phyloP scores from a whole-genome alignment of 129 eudicot genomes.

The Centrapalus pauciflorus region DNA sequence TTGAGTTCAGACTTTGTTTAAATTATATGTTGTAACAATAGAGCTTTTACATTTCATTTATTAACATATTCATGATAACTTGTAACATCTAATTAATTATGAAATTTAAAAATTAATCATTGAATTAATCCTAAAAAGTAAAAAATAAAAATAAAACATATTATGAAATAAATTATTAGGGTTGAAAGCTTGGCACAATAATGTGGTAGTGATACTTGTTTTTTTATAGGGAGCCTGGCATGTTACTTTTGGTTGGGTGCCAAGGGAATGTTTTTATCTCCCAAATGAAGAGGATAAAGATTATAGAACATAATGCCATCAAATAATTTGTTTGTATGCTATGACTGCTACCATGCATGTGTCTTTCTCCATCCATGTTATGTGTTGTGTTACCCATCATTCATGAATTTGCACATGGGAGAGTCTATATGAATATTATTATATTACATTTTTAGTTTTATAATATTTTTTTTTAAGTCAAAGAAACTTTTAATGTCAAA shows the following conservation, averaged over 20 bases:
- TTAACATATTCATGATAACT: too few species aligned
- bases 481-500: too few species aligned
- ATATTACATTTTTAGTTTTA: too few species aligned
- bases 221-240: neutral
- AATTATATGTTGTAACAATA: too few species aligned
- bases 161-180: neutral
- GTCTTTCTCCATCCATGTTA: slow-evolving; percentile 11
- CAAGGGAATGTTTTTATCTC: neutral
- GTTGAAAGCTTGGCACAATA: slow-evolving; percentile 5
- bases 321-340: slow-evolving; percentile 22
- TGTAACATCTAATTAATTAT: too few species aligned
- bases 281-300: slow-evolving; percentile 3
- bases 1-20: too few species aligned
- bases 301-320: slow-evolving; percentile 6
- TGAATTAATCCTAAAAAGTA: too few species aligned
- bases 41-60: neutral
- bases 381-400: slow-evolving; percentile 8
- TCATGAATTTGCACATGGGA: neutral
- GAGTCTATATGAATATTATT: neutral
- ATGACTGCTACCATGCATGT: neutral
- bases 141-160: neutral
- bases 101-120: too few species aligned
- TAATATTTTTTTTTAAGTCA: too few species aligned
- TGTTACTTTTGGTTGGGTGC: neutral
- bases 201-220: neutral